These are phyloP conservation scores for Chromera velia DNA, from an alignment of 73 alveolate genomes.

Conservation along the genomic window DNA sequence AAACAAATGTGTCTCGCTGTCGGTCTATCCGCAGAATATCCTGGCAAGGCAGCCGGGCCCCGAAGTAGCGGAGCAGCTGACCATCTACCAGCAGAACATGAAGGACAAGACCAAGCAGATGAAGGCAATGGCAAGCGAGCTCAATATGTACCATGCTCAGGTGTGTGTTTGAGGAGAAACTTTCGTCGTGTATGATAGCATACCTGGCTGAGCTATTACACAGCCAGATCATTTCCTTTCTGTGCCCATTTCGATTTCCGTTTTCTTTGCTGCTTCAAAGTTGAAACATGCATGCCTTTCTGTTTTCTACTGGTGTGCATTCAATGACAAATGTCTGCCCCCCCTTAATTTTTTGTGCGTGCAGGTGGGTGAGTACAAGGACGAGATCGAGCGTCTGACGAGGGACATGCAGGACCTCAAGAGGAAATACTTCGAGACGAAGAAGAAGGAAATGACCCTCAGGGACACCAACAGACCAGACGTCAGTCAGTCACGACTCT, in stretches of 20 bases:
- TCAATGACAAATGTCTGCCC: not conserved
- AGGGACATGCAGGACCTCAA: conserved; percentile 78
- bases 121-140: conserved; percentile 77
- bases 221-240: not conserved
- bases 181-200: not conserved
- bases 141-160: conserved; percentile 70
- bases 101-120: conserved; percentile 91
- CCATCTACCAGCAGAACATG: conserved; percentile 74
- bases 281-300: not conserved
- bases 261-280: not conserved
- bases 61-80: conserved; percentile 93
- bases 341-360: not conserved
- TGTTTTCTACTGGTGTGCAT: not conserved
- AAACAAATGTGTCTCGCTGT: conserved; percentile 85
- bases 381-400: conserved; percentile 79
- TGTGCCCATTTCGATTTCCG: not conserved
- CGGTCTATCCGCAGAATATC: conserved; percentile 90
- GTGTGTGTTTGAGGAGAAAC: conserved; percentile 16
- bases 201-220: not conserved
- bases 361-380: conserved; percentile 66
- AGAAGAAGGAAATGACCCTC: conserved; percentile 59
- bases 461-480: conserved; percentile 22
- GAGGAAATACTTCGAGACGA: conserved; percentile 69
- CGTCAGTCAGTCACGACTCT: too few species aligned
- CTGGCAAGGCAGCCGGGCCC: conserved; percentile 97